A percentile compares a stretch with the other conserved stretches of the same genome.
Conservation (phyloP, 305 asterid genomes). For the Ajuga reptans region DNA sequence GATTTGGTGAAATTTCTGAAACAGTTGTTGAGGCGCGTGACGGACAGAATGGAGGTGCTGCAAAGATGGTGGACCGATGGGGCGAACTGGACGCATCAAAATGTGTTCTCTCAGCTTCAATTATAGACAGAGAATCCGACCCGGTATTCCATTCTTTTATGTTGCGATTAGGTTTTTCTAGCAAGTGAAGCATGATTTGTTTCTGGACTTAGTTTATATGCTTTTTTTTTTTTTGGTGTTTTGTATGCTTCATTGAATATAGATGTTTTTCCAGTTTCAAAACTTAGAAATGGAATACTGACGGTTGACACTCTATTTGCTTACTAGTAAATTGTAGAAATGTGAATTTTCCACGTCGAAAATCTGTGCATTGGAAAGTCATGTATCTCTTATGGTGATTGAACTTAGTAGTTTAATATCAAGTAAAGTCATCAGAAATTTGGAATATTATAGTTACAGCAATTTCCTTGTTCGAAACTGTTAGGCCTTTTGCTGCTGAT, state of each 20-base stretch:
- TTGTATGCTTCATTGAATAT: background rate
- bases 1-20: background rate
- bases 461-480: background rate
- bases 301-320: background rate
- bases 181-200: too few species aligned
- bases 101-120: constrained; percentile 40
- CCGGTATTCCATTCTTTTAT: constrained; percentile 41
- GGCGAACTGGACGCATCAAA: constrained; percentile 64
- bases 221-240: background rate
- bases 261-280: background rate
- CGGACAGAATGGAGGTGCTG: constrained; percentile 31
- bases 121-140: constrained; percentile 51
- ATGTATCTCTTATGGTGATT: background rate
- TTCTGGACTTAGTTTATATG: background rate
- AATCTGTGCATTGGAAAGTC: background rate
- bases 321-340: background rate
- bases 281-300: background rate
- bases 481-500: background rate
- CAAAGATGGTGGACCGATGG: constrained; percentile 44
- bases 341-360: background rate
- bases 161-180: too few species aligned
- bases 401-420: background rate
- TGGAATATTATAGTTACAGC: background rate
- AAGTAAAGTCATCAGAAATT: background rate
- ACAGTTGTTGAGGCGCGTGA: constrained; percentile 33